Conservation (phyloP, 1,284 basidiomycete species). For the Ceratobasidium sp. region DNA sequence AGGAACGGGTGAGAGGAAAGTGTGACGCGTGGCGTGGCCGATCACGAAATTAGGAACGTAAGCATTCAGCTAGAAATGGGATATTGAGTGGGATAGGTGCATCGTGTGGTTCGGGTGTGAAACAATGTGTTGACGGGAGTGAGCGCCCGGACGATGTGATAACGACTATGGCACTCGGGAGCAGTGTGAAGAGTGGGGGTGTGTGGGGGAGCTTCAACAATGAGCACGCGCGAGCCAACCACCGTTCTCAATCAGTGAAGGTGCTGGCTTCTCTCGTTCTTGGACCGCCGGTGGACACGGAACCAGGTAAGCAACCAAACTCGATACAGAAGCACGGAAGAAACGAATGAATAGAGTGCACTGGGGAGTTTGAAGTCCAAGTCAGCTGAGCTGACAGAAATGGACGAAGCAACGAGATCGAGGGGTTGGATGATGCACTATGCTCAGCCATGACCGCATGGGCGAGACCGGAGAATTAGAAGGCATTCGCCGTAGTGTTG, state of each 20-base stretch:
- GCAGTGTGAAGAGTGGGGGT: background rate
- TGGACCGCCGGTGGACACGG: background rate
- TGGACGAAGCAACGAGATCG: background rate
- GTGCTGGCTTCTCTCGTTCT: background rate
- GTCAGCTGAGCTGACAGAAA: slow-evolving; percentile 20
- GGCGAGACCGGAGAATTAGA: background rate
- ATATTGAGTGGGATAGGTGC: background rate
- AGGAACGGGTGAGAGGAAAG: background rate
- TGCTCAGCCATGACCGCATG: slow-evolving; percentile 10
- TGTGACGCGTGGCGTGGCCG: background rate
- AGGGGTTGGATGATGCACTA: slow-evolving; percentile 5
- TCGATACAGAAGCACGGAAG: background rate
- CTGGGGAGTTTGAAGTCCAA: background rate
- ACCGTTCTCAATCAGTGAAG: background rate
- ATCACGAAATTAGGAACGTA: slow-evolving; percentile 7
- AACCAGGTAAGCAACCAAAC: background rate
- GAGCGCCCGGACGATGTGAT: background rate
- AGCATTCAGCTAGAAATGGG: slow-evolving; percentile 12
- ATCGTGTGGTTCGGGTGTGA: background rate
- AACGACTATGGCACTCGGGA: no score
- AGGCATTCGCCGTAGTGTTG: background rate
- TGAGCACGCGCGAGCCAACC: background rate
- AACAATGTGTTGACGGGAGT: background rate
- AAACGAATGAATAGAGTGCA: background rate
- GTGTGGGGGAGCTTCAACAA: background rate